phyloP scores from a whole-genome alignment of 2,329 filamentous ascomycete genomes.

The Tetracladium maxilliforme region DNA sequence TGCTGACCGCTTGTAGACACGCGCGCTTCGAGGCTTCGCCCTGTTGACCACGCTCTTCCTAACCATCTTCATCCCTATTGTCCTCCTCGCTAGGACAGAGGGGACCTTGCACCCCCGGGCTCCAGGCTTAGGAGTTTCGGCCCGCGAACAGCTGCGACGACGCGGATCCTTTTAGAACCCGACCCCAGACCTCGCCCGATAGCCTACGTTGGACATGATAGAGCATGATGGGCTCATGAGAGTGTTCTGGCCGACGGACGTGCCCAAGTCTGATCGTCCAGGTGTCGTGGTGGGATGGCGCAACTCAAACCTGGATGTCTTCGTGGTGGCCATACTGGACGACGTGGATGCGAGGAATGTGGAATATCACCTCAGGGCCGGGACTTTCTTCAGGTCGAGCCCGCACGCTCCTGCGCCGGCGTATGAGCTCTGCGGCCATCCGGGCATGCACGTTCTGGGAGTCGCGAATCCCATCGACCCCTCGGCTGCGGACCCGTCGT shows the following conservation, averaged over 20 bases:
- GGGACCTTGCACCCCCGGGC: conserved; percentile 73
- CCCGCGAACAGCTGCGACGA: conserved; percentile 85
- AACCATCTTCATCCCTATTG: conserved; percentile 69
- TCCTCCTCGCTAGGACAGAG: conserved; percentile 69
- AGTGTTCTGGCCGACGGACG: conserved; percentile 95
- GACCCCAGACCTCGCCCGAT: too few species aligned
- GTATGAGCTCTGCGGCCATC: conserved; percentile 70
- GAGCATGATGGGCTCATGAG: conserved; percentile 83
- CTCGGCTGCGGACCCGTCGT: conserved; percentile 47
- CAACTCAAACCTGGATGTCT: conserved; percentile 80
- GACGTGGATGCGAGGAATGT: conserved; percentile 84
- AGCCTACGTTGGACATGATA: conserved; percentile 45
- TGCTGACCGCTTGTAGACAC: conserved; percentile 37
- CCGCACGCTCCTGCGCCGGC: conserved; percentile 69
- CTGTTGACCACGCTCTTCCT: conserved; percentile 76
- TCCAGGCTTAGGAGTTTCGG: conserved; percentile 69
- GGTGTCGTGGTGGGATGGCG: conserved; percentile 92
- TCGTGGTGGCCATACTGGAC: conserved; percentile 79
- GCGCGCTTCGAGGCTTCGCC: conserved; percentile 73
- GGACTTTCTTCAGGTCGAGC: conserved; percentile 70
- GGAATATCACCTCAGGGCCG: conserved; percentile 73
- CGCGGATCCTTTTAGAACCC: conserved; percentile 73
- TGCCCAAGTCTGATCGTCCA: conserved; percentile 52
- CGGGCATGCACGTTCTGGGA: conserved; percentile 74
- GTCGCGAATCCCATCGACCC: conserved; percentile 49